phyloP scores from a whole-genome alignment of 2,329 filamentous ascomycete genomes.

The Arthrinium puccinioides region DNA sequence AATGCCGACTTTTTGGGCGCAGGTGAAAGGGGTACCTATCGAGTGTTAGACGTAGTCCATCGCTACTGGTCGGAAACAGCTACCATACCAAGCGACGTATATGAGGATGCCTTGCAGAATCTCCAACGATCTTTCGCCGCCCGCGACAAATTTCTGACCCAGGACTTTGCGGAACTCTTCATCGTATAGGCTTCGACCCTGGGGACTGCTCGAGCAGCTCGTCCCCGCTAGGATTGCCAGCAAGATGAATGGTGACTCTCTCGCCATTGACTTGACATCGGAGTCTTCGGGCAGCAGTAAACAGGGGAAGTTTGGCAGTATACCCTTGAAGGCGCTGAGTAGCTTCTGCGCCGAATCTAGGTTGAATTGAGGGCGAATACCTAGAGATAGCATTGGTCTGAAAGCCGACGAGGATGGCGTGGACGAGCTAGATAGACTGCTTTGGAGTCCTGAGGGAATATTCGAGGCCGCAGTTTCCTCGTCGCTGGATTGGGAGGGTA shows the following conservation, averaged over 20 bases:
- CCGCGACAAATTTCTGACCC: slow-evolving; percentile 48
- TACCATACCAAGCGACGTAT: slow-evolving; percentile 47
- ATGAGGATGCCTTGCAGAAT: slow-evolving; percentile 49
- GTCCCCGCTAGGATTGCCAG: slow-evolving; percentile 45
- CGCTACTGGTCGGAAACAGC: not conserved
- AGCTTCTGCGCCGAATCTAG: slow-evolving; percentile 42
- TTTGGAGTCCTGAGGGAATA: slow-evolving; percentile 4
- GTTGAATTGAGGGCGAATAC: slow-evolving; percentile 46
- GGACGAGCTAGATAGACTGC: slow-evolving; percentile 18
- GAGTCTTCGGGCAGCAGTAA: slow-evolving; percentile 30
- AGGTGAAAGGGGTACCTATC: slow-evolving; percentile 48
- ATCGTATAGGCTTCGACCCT: slow-evolving; percentile 47
- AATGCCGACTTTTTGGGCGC: slow-evolving; percentile 37
- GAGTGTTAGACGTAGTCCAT: not conserved
- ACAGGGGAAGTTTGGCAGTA: slow-evolving; percentile 36
- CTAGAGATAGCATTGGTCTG: slow-evolving; percentile 29
- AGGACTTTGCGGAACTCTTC: slow-evolving; percentile 50
- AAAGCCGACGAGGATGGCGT: slow-evolving; percentile 14
- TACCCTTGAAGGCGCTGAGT: slow-evolving; percentile 34
- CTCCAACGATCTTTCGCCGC: slow-evolving; percentile 50
- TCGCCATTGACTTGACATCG: slow-evolving; percentile 36
- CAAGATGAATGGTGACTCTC: slow-evolving; percentile 43
- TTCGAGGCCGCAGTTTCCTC: slow-evolving; percentile 9
- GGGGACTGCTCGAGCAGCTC: slow-evolving; percentile 38
- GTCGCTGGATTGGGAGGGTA: slow-evolving; percentile 22